Base-by-base conservation (phyloP, 306 rosid species). In the Acmispon strigosus region DNA sequence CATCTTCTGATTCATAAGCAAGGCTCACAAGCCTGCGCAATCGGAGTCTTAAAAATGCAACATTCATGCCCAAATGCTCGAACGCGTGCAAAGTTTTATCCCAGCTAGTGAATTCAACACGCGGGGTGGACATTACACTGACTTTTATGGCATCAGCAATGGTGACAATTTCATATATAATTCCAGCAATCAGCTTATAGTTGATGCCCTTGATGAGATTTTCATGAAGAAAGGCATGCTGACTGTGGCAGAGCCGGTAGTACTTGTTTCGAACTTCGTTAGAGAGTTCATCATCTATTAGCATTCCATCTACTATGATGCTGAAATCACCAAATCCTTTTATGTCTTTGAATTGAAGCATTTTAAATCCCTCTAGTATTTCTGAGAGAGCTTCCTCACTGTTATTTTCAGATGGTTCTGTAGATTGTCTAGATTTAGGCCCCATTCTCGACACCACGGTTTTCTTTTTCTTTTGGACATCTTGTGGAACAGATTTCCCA, bases 221-320 rank as follows among this genome's bases (percentile, higher is more conserved):
- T 1, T 90, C 94, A 54, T 93, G 98, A 77, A 93, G 96, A 74
- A 78, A 88, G 16, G 81, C 87, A 16, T 83, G 84, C 53, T 93
- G 97, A 41, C 88, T 81, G 71, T 70, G 64, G 58, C 98, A 93
- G 17, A 93, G 92, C 52, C 58, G 86, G 76, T 81, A 93, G 85
- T 93, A 93, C 69, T 73, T 90, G 67, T 48, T 81, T 58, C 92
- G 59, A 53, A 78, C 69, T 55, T 85, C 92, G 2, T 60, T 63
- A 0, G 94, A 72, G 54, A 93, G 36, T 74, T 88, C 92, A 8
- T 77, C 62, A 42, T 93, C 93, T 64, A 93, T 73, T 51, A 74
- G 20, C 51, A 76, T 47, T 27, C 96, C 96, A 63, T 81, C 79
- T 3, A 90, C 80, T 47, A 84, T 13, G 57, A 93, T 78, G 45